A percentile compares a stretch with the other conserved stretches of the same genome.
phyloP scores from a whole-genome alignment of 1,284 basidiomycete genomes.

The Microbotryum violaceum region DNA sequence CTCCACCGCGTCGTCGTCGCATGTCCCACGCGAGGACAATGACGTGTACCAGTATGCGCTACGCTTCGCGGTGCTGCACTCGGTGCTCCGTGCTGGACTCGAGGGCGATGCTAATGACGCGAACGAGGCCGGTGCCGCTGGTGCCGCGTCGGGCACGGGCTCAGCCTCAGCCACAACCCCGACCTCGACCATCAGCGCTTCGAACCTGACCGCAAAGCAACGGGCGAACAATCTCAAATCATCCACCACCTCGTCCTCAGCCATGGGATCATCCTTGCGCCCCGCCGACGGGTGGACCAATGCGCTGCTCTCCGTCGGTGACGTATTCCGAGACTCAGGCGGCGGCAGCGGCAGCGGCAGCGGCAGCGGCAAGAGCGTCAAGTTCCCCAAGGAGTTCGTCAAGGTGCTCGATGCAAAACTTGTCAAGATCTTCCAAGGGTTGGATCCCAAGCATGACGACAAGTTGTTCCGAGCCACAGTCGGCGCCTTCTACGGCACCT shows the following conservation, averaged over 20 bases:
- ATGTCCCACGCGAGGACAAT: slow-evolving; percentile 19
- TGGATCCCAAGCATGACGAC: slow-evolving; percentile 73
- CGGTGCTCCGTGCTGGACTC: slow-evolving; percentile 2
- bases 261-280: slow-evolving; percentile 2
- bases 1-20: slow-evolving; percentile 2
- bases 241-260: background rate
- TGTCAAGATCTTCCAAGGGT: slow-evolving; percentile 84
- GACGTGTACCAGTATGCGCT: slow-evolving; percentile 32
- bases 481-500: slow-evolving; percentile 71
- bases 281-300: slow-evolving; percentile 33
- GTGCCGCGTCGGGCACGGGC: background rate
- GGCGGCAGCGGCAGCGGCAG: slow-evolving; percentile 45
- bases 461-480: slow-evolving; percentile 77
- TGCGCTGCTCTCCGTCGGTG: slow-evolving; percentile 60
- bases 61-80: slow-evolving; percentile 27
- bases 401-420: slow-evolving; percentile 78
- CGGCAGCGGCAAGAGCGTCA: slow-evolving; percentile 62
- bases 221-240: slow-evolving; percentile 2
- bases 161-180: slow-evolving; percentile 1
- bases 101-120: slow-evolving; percentile 6
- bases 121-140: background rate
- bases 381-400: slow-evolving; percentile 84
- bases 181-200: background rate
- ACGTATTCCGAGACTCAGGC: slow-evolving; percentile 51
- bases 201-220: background rate